These are phyloP conservation scores for Acorus calamus DNA, from an alignment of 106 monocot genomes.

Conservation along the genomic window DNA sequence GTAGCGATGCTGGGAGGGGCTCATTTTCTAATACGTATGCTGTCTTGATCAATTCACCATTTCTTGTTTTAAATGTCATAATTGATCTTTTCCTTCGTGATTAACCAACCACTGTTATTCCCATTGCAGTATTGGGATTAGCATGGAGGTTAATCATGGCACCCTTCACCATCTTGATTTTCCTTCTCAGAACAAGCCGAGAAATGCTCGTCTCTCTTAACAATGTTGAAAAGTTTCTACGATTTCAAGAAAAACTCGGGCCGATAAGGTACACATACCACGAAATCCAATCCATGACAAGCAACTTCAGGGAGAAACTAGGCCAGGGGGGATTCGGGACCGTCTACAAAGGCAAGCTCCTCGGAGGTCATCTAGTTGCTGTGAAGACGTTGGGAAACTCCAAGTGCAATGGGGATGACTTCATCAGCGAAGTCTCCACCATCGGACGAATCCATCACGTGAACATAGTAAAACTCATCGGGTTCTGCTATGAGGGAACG, in stretches of 20 bases:
- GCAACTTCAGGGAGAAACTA: slow-evolving; percentile 35
- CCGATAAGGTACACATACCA: slow-evolving; percentile 33
- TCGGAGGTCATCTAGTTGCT: slow-evolving; percentile 17
- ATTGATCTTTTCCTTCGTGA: too few relatives aligned
- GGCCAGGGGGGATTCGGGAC: slow-evolving; percentile 46
- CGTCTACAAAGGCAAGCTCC: slow-evolving; percentile 28
- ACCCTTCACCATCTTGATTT: slow-evolving; percentile 13
- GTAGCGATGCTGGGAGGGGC: too few relatives aligned
- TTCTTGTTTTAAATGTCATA: too few relatives aligned
- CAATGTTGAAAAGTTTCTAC: slow-evolving; percentile 41
- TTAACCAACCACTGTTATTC: too few relatives aligned
- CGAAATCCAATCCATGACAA: slow-evolving; percentile 27
- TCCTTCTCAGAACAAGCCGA: slow-evolving; percentile 23
- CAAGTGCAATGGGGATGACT: slow-evolving; percentile 28
- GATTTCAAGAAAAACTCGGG: slow-evolving; percentile 15
- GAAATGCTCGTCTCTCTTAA: slow-evolving; percentile 2
- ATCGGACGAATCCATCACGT: slow-evolving; percentile 45
- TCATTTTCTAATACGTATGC: too few relatives aligned
- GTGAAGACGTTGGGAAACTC: slow-evolving; percentile 27
- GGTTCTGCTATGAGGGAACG: slow-evolving; percentile 39
- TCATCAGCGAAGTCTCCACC: slow-evolving; percentile 49
- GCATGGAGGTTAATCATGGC: slow-evolving; percentile 18
- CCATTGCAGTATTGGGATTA: not conserved
- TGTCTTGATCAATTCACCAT: too few relatives aligned
- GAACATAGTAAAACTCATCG: slow-evolving; percentile 32